A percentile compares a stretch with the other conserved stretches of the same genome.
phyloP scores from a whole-genome alignment of 1,284 basidiomycete species.

The Ceraceosorus guamensis region DNA sequence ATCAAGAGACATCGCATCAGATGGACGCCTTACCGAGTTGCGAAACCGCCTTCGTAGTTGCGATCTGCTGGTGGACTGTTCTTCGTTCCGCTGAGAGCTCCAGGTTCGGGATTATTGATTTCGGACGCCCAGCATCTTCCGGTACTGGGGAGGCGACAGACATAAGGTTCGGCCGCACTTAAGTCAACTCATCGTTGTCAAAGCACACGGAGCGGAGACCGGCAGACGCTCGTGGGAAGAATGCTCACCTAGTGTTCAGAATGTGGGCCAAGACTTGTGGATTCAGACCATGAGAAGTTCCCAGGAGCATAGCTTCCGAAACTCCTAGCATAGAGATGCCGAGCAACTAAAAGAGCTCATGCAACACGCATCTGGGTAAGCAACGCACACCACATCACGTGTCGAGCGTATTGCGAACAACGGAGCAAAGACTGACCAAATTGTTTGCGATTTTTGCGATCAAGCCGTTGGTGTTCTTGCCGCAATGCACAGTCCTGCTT shows the following conservation, averaged over 20 bases:
- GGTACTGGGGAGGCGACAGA: constrained; percentile 6
- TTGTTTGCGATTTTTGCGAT: constrained; percentile 46
- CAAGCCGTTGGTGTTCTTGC: constrained; percentile 61
- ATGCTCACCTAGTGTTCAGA: constrained; percentile 27
- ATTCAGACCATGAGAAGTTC: constrained; percentile 33
- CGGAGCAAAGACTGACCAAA: constrained; percentile 7
- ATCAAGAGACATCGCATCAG: background rate
- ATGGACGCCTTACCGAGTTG: constrained; percentile 17
- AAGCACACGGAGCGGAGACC: too few species aligned
- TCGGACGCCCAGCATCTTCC: constrained; percentile 69
- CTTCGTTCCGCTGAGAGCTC: constrained; percentile 56
- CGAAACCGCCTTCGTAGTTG: constrained; percentile 60
- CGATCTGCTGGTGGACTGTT: constrained; percentile 73
- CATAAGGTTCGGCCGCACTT: too few species aligned
- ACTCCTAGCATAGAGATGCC: constrained; percentile 40
- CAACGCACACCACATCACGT: too few species aligned
- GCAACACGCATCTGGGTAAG: background rate
- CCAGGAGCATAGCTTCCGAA: constrained; percentile 39
- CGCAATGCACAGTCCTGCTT: constrained; percentile 71
- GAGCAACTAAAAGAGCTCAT: constrained; percentile 9
- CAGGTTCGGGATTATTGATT: constrained; percentile 78
- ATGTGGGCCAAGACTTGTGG: constrained; percentile 34
- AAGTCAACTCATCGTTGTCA: too few species aligned
- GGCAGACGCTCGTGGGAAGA: too few species aligned
- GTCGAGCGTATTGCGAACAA: too few species aligned